These are phyloP conservation scores for Neonectria ditissima DNA, from an alignment of 2,329 filamentous ascomycete genomes.

Conservation along the genomic window DNA sequence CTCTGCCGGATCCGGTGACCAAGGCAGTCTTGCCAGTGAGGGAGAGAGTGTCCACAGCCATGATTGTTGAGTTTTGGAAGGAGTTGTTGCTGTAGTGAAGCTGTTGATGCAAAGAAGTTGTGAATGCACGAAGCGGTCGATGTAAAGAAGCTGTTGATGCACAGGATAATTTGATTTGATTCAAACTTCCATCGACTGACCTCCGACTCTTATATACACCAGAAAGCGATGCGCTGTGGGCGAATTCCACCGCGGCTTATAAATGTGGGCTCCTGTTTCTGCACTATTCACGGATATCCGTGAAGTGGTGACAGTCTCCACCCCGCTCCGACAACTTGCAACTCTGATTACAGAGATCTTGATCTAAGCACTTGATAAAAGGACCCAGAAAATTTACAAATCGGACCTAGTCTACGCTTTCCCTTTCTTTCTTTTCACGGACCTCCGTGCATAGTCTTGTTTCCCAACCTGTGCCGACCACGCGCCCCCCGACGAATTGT, in stretches of 20 bases:
- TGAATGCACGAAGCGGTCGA: background rate
- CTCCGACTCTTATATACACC: background rate
- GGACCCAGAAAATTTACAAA: background rate
- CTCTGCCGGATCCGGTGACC: constrained; percentile 55
- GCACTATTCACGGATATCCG: background rate
- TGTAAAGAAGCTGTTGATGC: background rate
- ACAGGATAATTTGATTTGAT: background rate
- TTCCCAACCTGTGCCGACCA: background rate
- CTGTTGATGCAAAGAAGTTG: background rate
- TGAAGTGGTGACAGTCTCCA: background rate
- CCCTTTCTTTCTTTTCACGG: background rate
- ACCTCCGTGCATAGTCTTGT: background rate
- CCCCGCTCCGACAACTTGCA: background rate
- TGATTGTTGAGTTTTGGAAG: background rate
- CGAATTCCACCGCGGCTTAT: background rate
- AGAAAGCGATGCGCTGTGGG: background rate
- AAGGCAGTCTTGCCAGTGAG: constrained; percentile 55
- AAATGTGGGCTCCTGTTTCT: background rate
- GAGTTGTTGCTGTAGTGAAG: background rate
- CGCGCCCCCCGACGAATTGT: too few species aligned
- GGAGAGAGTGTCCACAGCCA: constrained; percentile 37
- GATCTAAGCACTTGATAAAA: background rate
- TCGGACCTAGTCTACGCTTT: background rate
- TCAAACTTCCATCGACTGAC: background rate
- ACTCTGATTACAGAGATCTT: background rate